A percentile compares a stretch with the other conserved stretches of the same genome.
Conservation (phyloP, 2,329 filamentous ascomycete species). For the Paraphaeosphaeria sporulosa region DNA sequence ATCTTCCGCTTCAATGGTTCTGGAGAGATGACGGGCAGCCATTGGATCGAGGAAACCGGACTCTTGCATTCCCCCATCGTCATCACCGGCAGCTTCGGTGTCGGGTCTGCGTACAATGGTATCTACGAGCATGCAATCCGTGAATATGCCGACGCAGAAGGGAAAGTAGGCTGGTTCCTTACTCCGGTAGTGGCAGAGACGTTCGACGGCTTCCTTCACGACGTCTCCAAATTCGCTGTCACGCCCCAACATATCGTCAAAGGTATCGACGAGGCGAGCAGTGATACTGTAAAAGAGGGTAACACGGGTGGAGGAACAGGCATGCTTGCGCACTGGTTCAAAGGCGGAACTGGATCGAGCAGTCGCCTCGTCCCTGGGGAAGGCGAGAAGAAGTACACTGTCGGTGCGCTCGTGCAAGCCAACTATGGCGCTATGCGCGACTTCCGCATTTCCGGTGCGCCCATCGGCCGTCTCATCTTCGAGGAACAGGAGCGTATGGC, state of each 20-base stretch:
- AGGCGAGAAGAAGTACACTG: slow-evolving; percentile 57
- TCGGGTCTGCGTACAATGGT: slow-evolving; percentile 67
- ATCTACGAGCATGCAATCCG: slow-evolving; percentile 64
- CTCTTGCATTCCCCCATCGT: slow-evolving; percentile 66
- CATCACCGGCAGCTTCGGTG: slow-evolving; percentile 65
- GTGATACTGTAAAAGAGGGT: slow-evolving; percentile 65
- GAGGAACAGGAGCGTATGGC: slow-evolving; percentile 54
- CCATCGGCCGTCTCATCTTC: slow-evolving; percentile 65
- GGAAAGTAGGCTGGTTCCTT: slow-evolving; percentile 62
- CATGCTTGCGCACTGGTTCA: slow-evolving; percentile 72
- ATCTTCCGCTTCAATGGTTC: slow-evolving; percentile 69
- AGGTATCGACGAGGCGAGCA: slow-evolving; percentile 61
- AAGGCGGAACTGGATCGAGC: slow-evolving; percentile 71
- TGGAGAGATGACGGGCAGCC: slow-evolving; percentile 68
- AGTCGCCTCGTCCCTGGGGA: slow-evolving; percentile 59
- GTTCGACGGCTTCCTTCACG: slow-evolving; percentile 68
- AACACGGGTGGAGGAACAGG: slow-evolving; percentile 72
- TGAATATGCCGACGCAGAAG: slow-evolving; percentile 51
- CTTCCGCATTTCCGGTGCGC: slow-evolving; percentile 67
- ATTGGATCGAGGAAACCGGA: slow-evolving; percentile 70
- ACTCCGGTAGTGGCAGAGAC: slow-evolving; percentile 68
- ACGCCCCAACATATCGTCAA: slow-evolving; percentile 61
- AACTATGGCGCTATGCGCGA: slow-evolving; percentile 69
- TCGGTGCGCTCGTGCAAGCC: slow-evolving; percentile 69
- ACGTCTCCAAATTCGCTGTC: slow-evolving; percentile 64